A percentile compares a stretch with the other conserved stretches of the same genome.
These are phyloP conservation scores for Aspergillus persii DNA, from an alignment of 2,329 filamentous ascomycete genomes.

Conservation along the genomic window DNA sequence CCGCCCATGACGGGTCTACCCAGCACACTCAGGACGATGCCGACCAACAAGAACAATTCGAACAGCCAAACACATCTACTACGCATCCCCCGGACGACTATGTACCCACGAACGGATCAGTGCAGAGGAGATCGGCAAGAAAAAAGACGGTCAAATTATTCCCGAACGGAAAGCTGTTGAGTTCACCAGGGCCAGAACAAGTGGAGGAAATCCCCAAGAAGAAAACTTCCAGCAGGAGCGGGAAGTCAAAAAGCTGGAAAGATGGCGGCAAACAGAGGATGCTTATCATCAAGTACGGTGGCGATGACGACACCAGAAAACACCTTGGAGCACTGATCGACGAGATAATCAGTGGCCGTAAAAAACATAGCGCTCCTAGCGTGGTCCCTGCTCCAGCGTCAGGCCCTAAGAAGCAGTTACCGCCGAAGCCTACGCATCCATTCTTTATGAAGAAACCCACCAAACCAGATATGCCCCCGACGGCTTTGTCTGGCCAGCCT, in stretches of 20 bases:
- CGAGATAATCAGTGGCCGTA: constrained; percentile 54
- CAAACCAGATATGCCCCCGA: constrained; percentile 9
- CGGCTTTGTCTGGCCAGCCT: neutral
- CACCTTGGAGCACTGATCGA: constrained; percentile 61
- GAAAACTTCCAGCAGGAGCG: constrained; percentile 28
- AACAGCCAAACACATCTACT: neutral
- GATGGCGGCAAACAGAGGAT: constrained; percentile 38
- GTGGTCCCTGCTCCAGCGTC: constrained; percentile 14
- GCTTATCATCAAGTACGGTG: constrained; percentile 60
- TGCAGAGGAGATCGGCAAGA: constrained; percentile 45
- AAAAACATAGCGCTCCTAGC: constrained; percentile 26
- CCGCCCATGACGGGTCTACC: neutral
- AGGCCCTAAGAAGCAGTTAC: constrained; percentile 19
- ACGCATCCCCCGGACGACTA: neutral
- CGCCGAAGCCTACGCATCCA: constrained; percentile 59
- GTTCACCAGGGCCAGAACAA: constrained; percentile 31
- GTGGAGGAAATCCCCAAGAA: constrained; percentile 18
- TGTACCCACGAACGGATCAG: constrained; percentile 19
- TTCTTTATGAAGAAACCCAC: constrained; percentile 64
- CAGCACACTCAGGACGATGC: neutral
- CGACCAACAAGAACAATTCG: neutral
- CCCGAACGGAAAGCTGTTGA: constrained; percentile 44
- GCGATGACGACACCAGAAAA: constrained; percentile 44
- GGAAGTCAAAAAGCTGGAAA: constrained; percentile 35
- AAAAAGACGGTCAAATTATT: constrained; percentile 49